These are phyloP conservation scores for Mycosphaerella sp. DNA, from an alignment of 2,329 filamentous ascomycete genomes.

Conservation along the genomic window DNA sequence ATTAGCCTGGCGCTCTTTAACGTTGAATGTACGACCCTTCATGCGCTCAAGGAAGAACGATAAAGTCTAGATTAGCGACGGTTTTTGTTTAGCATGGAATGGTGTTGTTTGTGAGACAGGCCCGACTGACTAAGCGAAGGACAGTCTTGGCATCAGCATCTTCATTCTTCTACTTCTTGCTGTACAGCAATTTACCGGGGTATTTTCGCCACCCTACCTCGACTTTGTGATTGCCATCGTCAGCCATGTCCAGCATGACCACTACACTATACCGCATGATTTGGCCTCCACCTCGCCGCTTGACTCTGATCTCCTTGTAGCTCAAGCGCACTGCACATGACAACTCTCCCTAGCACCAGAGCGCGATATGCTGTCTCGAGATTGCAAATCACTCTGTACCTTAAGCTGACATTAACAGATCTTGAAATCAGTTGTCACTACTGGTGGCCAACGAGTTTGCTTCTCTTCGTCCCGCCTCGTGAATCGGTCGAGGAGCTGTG, in stretches of 20 bases:
- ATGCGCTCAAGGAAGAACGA: slow-evolving; percentile 18
- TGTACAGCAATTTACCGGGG: slow-evolving; percentile 14
- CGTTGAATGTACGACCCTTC: slow-evolving; percentile 17
- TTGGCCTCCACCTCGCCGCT: not conserved
- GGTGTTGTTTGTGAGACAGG: not conserved
- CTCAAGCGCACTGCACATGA: slow-evolving; percentile 1
- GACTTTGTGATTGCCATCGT: slow-evolving; percentile 22
- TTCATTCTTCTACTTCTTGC: not conserved
- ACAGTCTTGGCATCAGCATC: not conserved
- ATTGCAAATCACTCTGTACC: not conserved
- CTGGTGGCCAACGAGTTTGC: slow-evolving; percentile 25
- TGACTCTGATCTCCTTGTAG: slow-evolving; percentile 8
- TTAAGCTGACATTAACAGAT: slow-evolving; percentile 17
- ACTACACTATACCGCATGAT: no score
- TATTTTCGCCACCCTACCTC: slow-evolving; percentile 19
- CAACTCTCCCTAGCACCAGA: not conserved
- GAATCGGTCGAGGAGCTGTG: no score
- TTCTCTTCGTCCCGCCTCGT: no score
- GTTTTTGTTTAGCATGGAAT: slow-evolving; percentile 14
- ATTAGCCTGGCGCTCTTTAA: slow-evolving; percentile 15
- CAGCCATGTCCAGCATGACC: slow-evolving; percentile 8
- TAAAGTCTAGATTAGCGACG: slow-evolving; percentile 22
- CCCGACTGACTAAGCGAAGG: not conserved
- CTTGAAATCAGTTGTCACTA: slow-evolving; percentile 25
- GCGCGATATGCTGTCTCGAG: not conserved